Evolutionary conservation across 352 stramenopile genomes (phyloP).

Genomic region (Pythium plurisporium): DNA sequence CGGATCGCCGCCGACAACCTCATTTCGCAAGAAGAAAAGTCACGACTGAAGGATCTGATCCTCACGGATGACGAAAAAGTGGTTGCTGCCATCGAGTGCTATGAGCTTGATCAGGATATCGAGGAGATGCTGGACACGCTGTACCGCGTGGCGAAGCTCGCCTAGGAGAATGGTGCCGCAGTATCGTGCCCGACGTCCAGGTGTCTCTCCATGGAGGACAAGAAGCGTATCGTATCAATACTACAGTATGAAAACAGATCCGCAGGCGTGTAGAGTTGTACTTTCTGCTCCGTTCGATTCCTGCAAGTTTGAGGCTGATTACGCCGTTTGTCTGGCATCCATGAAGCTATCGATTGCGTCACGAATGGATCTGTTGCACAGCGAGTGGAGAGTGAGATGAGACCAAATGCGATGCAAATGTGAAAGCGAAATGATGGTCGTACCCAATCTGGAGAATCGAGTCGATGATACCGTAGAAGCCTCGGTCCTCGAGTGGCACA

Average conservation of each 20-base stretch:
- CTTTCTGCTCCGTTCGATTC: not conserved
- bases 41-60: slow-evolving; percentile 79
- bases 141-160: slow-evolving; percentile 68
- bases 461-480: slow-evolving; percentile 70
- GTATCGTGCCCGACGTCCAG: too few species aligned
- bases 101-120: slow-evolving; percentile 79
- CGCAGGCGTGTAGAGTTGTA: too few species aligned
- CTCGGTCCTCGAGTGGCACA: slow-evolving; percentile 55
- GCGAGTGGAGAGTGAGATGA: not conserved
- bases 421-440: not conserved
- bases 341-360: slow-evolving; percentile 66
- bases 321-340: slow-evolving; percentile 24
- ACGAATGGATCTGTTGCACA: slow-evolving; percentile 38
- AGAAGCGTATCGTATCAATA: too few species aligned
- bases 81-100: slow-evolving; percentile 71
- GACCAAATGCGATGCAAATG: not conserved
- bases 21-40: slow-evolving; percentile 73
- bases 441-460: slow-evolving; percentile 74
- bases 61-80: slow-evolving; percentile 76
- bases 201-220: too few species aligned
- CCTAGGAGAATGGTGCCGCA: slow-evolving; percentile 2
- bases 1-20: slow-evolving; percentile 80
- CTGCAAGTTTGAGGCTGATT: not conserved
- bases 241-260: too few species aligned
- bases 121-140: slow-evolving; percentile 84